Conservation (phyloP, 139 green algal species). For the Medakamo hakoo region DNA sequence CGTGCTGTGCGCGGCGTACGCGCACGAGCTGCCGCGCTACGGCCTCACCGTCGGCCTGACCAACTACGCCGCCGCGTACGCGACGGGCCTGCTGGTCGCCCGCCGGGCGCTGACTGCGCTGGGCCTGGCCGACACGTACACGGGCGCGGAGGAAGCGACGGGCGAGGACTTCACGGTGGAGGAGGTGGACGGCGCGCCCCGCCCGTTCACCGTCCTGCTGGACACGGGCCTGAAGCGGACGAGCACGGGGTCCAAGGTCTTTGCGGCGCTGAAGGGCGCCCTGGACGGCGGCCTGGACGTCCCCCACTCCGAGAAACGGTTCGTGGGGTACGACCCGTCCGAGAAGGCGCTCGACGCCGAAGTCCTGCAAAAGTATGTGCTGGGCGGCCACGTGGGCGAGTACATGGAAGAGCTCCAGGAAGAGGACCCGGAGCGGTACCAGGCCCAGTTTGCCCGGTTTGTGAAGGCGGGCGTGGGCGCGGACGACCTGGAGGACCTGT, state of each 20-base stretch:
- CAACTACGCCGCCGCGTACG: conserved; percentile 96
- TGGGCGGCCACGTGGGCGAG: conserved; percentile 85
- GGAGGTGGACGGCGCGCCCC: conserved; percentile 62
- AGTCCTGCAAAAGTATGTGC: conserved; percentile 79
- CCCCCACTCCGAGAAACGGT: conserved; percentile 97
- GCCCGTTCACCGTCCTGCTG: conserved; percentile 79
- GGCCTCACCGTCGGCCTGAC: conserved; percentile 85
- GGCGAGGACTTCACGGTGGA: conserved; percentile 97
- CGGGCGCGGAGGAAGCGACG: conserved; percentile 35
- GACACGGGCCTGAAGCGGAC: conserved; percentile 95
- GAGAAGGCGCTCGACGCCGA: conserved; percentile 87
- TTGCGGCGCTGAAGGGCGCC: conserved; percentile 50
- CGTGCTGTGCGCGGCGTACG: conserved; percentile 71
- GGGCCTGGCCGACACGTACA: conserved; percentile 76
- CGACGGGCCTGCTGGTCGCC: conserved; percentile 81
- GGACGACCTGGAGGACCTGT: conserved; percentile 82
- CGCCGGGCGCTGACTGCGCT: conserved; percentile 88
- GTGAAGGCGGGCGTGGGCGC: conserved; percentile 66
- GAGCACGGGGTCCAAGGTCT: conserved; percentile 83
- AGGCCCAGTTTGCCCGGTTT: conserved; percentile 74
- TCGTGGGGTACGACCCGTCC: conserved; percentile 78
- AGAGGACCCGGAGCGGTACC: conserved; percentile 94
- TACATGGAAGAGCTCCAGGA: conserved; percentile 96
- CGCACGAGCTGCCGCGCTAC: conserved; percentile 84
- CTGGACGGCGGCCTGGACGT: conserved; percentile 94